Evolutionary conservation across 805 yeast species (phyloP).

Genomic region (Ascoidea tarda): DNA sequence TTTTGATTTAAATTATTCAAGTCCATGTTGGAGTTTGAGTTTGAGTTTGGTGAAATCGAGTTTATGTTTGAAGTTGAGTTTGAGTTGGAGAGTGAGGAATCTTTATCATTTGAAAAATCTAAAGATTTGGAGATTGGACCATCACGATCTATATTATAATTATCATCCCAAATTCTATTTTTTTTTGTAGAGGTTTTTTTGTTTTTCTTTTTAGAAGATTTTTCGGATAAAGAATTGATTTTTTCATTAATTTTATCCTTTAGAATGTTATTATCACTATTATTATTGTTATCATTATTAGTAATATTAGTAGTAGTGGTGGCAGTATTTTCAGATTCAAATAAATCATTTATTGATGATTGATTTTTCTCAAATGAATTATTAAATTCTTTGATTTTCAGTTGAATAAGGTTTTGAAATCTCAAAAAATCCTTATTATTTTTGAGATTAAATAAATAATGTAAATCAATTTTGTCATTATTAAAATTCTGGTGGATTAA

Average conservation of each 20-base stretch:
- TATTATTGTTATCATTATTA: too few species aligned
- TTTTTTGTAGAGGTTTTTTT: slow-evolving; percentile 1
- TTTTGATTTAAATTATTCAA: slow-evolving; percentile 14
- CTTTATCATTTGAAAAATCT: slow-evolving; percentile 8
- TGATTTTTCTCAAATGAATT: not conserved
- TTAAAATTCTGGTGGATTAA: too few species aligned
- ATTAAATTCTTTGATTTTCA: not conserved
- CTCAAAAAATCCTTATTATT: too few species aligned
- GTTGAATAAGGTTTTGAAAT: too few species aligned
- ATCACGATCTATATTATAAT: slow-evolving; percentile 6
- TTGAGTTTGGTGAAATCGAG: not conserved
- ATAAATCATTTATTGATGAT: too few species aligned
- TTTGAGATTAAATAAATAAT: too few species aligned
- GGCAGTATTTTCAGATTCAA: not conserved
- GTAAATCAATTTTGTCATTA: not conserved
- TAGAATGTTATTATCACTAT: not conserved
- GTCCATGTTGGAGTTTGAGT: slow-evolving; percentile 4
- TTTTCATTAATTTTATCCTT: not conserved
- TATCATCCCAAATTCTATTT: slow-evolving; percentile 9
- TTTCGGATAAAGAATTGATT: not conserved
- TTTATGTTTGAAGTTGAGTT: not conserved
- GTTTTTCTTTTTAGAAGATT: not conserved
- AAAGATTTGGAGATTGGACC: slow-evolving; percentile 1
- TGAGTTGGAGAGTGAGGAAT: not conserved
- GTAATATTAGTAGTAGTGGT: too few species aligned